These are phyloP conservation scores for Naganishia antarctica DNA, from an alignment of 768 basidiomycete genomes.

Conservation along the genomic window DNA sequence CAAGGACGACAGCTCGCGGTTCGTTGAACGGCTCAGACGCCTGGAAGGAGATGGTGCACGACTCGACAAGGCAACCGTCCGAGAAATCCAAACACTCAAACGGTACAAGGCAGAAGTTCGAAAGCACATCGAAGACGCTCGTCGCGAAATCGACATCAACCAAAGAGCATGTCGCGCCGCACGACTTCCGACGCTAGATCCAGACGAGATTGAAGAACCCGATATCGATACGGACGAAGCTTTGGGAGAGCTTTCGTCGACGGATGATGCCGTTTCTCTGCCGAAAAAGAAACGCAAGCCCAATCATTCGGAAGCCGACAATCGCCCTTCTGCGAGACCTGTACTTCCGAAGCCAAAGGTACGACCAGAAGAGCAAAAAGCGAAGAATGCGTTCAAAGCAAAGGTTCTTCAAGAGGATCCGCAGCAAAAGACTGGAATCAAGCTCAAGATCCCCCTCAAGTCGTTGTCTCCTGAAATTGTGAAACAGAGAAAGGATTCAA, in stretches of 20 bases:
- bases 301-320: too few relatives aligned
- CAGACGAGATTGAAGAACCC: neutral
- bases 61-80: neutral
- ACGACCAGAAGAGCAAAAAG: neutral
- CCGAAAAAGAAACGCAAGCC: constrained; percentile 8
- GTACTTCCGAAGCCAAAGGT: neutral
- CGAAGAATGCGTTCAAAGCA: neutral
- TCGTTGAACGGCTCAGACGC: constrained; percentile 9
- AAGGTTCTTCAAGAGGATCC: neutral
- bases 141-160: constrained; percentile 12
- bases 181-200: neutral
- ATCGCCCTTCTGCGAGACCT: neutral
- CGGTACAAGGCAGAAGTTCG: constrained; percentile 1
- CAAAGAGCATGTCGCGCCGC: neutral
- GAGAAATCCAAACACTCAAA: neutral
- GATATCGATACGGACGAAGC: constrained; percentile 13
- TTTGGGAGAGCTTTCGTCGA: neutral
- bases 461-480: neutral
- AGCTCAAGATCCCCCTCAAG: constrained; percentile 7
- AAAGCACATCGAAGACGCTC: constrained; percentile 2
- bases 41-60: neutral
- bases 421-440: neutral
- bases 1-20: constrained; percentile 6
- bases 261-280: neutral
- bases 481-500: neutral